These are phyloP conservation scores for Haematococcus sp. DNA, from an alignment of 139 green algal genomes.

Conservation along the genomic window DNA sequence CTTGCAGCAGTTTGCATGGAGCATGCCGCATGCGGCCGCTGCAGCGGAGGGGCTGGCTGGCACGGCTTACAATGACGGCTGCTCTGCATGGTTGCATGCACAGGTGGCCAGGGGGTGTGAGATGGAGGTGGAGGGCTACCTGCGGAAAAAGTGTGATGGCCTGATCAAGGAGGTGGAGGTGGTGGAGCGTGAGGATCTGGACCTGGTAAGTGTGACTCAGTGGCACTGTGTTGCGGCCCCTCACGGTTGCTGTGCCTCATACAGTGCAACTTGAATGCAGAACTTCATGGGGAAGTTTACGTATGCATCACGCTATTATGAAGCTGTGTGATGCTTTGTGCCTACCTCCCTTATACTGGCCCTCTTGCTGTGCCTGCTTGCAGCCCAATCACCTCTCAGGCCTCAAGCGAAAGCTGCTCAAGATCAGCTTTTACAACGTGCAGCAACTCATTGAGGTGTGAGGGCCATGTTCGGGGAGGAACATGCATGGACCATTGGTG, in stretches of 20 bases:
- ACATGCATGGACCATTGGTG: too few species aligned
- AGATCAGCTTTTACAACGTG: slow-evolving; percentile 81
- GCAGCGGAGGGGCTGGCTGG: neutral
- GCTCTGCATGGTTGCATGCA: neutral
- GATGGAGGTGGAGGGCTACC: slow-evolving; percentile 83
- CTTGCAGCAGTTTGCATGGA: too few species aligned
- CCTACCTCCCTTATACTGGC: neutral
- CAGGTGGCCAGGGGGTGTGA: slow-evolving; percentile 52
- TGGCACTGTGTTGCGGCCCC: neutral
- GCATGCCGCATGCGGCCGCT: neutral
- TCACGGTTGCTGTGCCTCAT: neutral
- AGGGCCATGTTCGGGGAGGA: too few species aligned
- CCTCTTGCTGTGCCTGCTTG: slow-evolving; percentile 1
- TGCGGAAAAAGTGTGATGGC: slow-evolving; percentile 75
- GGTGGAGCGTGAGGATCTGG: slow-evolving; percentile 88
- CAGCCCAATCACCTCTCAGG: slow-evolving; percentile 97
- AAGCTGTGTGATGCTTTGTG: too few species aligned
- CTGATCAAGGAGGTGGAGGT: slow-evolving; percentile 67
- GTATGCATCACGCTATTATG: too few species aligned
- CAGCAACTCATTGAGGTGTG: slow-evolving; percentile 87
- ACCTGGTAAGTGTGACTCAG: slow-evolving; percentile 63
- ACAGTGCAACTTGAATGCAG: too few species aligned
- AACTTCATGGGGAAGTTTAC: too few species aligned
- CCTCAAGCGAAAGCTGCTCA: slow-evolving; percentile 79
- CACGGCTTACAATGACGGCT: neutral